Base-by-base conservation (phyloP, 2,329 filamentous ascomycete species). In the Dichotomopilus funicola region DNA sequence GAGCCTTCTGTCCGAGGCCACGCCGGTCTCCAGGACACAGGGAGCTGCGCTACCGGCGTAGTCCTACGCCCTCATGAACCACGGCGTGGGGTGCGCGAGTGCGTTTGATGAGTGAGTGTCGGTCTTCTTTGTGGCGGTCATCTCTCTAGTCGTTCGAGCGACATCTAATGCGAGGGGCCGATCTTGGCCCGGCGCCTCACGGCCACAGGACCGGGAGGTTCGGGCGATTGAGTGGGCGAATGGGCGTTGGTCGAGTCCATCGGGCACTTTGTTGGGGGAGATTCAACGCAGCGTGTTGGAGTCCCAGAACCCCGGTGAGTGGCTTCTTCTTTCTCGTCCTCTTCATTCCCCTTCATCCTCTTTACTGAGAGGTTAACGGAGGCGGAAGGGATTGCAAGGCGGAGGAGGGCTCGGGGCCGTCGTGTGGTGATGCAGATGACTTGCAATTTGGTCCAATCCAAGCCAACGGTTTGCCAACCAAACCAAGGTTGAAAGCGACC, bases 391-490 rank as follows among this genome's bases (percentile, higher is more conserved):
- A 27, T 27, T 27, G 19, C 19, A 27, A 3, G 19, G 19, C 19
- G 35, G 51, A 34, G 53, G 13, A 38, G 41, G 50, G 27, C 3
- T 43, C 38, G 44, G 37, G 11, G 45, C 27, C 38, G 38, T 40
- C 19, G 19, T 49, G 53, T 31, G 42, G 12, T 53, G 44, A 48
- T 60, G 61, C 59, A 56, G 40, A 57, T 44, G 55, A 53, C 58
- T 43, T 46, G 51, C 46, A 27, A 27, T 49, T 59, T 42, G 60
- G 53, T 34, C 51, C 35, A 55, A 59, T 50, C 52, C 51, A 54
- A 54, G 35, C 45, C 51, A 54, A 56, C 50, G 44, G 35, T 38
- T 49, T 49, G 40, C 44, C 44, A 40, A 44, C 37, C 34, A 41
- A 9, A 5, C 4, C 41, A 53, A 44, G 41, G 37, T 41, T 38